A percentile compares a stretch with the other conserved stretches of the same genome.
These are phyloP conservation scores for Sugiyamaella paludigena DNA, from an alignment of 1,139 yeast genomes.

Conservation along the genomic window DNA sequence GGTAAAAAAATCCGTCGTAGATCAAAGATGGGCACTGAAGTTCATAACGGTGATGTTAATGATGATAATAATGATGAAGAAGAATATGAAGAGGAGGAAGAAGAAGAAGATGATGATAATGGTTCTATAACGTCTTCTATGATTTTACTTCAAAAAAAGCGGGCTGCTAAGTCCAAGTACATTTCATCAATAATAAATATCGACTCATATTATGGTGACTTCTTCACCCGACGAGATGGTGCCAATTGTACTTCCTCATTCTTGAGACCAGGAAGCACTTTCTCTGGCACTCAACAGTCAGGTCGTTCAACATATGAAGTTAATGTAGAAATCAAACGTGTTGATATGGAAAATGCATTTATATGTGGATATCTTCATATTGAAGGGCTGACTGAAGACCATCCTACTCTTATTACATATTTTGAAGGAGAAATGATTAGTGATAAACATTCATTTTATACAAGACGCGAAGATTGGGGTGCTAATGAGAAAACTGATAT, in stretches of 20 bases:
- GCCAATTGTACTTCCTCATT: constrained; percentile 21
- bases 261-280: constrained; percentile 61
- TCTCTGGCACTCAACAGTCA: constrained; percentile 72
- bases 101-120: neutral
- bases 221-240: constrained; percentile 15
- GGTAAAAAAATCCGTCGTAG: neutral
- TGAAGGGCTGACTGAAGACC: constrained; percentile 70
- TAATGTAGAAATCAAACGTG: constrained; percentile 65
- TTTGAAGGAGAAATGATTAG: constrained; percentile 86
- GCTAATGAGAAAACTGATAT: constrained; percentile 66
- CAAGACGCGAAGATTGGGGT: constrained; percentile 54
- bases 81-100: neutral
- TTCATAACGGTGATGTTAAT: neutral
- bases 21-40: no score
- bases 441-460: constrained; percentile 50
- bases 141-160: neutral
- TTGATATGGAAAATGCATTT: constrained; percentile 59
- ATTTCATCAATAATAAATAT: constrained; percentile 17
- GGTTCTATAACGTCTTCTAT: neutral
- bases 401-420: constrained; percentile 79
- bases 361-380: constrained; percentile 79
- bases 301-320: constrained; percentile 67
- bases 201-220: constrained; percentile 16
- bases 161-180: neutral
- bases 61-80: neutral